Evolutionary conservation across 139 green algal genomes (phyloP), one percentile per base, ranked within the genome.

Genomic region (Klebsormidium nitens): DNA sequence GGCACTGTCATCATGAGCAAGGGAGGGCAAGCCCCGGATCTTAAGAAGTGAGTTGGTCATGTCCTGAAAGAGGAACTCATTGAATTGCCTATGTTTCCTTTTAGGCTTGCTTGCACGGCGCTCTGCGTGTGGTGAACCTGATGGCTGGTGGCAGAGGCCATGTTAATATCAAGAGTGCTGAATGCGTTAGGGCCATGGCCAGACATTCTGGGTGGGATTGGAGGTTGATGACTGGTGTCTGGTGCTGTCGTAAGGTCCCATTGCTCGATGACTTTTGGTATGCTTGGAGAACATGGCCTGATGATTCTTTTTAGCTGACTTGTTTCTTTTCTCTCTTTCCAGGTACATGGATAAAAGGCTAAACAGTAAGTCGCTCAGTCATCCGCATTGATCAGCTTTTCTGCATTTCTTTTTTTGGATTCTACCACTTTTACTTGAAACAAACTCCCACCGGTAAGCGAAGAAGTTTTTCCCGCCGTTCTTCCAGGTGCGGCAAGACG

Each of bases 281-380:
- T 52, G 44, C 17, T 52, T 28, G 17, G 44, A 52, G 44, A 52
- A 52, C 14, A 52, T 52, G 44, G 17, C 14, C 14, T 14, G 17
- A 52, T 52, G 17, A 14, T 52, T 17, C 14, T 28, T 28, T 17
- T 17, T 17, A 14, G 44, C 44, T 52, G 44, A 14, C 44, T 66
- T 5, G n/a, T n/a, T n/a, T n/a, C n/a, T n/a, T n/a, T n/a, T n/a
- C n/a, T n/a, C 17, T 66, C 17, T n/a, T 36, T 29, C 36, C 69
- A 77, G 60, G 62, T 77, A 79, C 72, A 79, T 79, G 72, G 72
- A 79, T 49, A 79, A 79, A 39, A 74, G 69, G 35, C 66, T 79
- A 5, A 62, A 63, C 48, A 76, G 69, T 76, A 55, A 76, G 69
- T 47, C 4, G 0, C 49, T 8, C 14, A n/a, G 31, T 50, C 59